Conservation (phyloP, 2,329 filamentous ascomycete genomes). For the Pezicula neosporulosa region DNA sequence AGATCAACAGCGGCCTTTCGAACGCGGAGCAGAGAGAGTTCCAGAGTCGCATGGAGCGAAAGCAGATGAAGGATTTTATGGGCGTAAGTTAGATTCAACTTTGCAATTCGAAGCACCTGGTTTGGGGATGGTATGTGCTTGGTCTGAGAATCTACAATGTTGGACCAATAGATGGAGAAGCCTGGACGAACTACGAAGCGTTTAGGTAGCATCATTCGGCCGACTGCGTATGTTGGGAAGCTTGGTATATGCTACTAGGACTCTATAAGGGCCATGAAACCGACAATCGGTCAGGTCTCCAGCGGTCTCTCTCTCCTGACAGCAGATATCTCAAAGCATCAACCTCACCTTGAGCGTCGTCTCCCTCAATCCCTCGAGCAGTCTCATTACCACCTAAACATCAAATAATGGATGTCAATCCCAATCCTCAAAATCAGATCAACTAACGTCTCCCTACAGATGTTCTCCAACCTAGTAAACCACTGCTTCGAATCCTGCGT, state of each 20-base stretch:
- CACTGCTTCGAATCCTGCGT: slow-evolving; percentile 96
- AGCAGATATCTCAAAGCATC: background rate
- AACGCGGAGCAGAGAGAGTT: slow-evolving; percentile 84
- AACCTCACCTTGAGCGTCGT: background rate
- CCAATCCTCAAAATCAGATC: background rate
- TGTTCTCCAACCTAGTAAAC: slow-evolving; percentile 68
- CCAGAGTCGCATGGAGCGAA: slow-evolving; percentile 90
- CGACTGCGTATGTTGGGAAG: too few species aligned
- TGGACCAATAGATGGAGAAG: background rate
- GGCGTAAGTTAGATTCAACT: slow-evolving; percentile 58
- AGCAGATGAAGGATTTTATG: slow-evolving; percentile 99
- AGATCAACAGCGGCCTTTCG: slow-evolving; percentile 22
- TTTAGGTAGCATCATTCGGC: too few species aligned
- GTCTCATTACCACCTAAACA: background rate
- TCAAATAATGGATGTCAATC: background rate
- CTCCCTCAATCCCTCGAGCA: slow-evolving; percentile 2
- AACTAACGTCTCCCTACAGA: slow-evolving; percentile 32
- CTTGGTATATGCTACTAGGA: too few species aligned
- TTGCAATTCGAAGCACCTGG: background rate
- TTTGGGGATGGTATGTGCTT: background rate
- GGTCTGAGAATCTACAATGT: background rate
- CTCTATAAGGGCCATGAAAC: too few species aligned
- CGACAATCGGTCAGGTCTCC: too few species aligned
- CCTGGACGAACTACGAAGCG: too few species aligned
- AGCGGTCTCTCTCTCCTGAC: too few species aligned